Conservation (phyloP, 768 basidiomycete species). For the Kwoniella europaea region DNA sequence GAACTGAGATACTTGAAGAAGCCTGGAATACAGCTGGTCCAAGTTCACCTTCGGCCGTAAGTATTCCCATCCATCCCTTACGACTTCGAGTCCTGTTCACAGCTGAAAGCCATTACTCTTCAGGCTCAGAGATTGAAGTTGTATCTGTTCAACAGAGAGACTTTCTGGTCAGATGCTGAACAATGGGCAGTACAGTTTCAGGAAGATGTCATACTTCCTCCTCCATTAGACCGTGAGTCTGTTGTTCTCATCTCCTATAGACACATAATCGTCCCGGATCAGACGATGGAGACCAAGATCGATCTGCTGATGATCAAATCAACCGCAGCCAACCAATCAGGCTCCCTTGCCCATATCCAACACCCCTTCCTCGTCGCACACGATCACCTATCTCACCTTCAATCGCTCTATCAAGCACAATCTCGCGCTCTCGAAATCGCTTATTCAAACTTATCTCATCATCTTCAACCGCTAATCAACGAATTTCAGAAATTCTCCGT, state of each 20-base stretch:
- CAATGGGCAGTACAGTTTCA: slow-evolving; percentile 44
- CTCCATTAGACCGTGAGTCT: slow-evolving; percentile 40
- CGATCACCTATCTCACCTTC: slow-evolving; percentile 48
- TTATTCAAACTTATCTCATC: slow-evolving; percentile 44
- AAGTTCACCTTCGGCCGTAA: slow-evolving; percentile 21
- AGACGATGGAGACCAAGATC: not conserved
- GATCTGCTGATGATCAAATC: slow-evolving; percentile 12
- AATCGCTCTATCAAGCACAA: slow-evolving; percentile 48
- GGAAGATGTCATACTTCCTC: slow-evolving; percentile 44
- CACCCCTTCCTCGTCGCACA: slow-evolving; percentile 44
- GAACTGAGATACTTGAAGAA: slow-evolving; percentile 34
- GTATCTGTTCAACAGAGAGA: slow-evolving; percentile 52
- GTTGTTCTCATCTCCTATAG: not conserved
- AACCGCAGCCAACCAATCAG: not conserved
- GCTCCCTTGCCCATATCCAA: slow-evolving; percentile 28
- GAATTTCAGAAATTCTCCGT: slow-evolving; percentile 40
- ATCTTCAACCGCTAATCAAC: slow-evolving; percentile 42
- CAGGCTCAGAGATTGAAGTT: slow-evolving; percentile 33
- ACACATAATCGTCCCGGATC: not conserved
- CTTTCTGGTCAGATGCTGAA: slow-evolving; percentile 51
- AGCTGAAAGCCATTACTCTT: not conserved
- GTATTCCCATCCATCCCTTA: not conserved
- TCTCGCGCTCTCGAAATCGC: slow-evolving; percentile 45
- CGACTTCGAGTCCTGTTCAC: too few species aligned
- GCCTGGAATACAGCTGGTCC: slow-evolving; percentile 31